Evolutionary conservation across 768 basidiomycete genomes (phyloP).

Genomic region (Amanita jacksonii): DNA sequence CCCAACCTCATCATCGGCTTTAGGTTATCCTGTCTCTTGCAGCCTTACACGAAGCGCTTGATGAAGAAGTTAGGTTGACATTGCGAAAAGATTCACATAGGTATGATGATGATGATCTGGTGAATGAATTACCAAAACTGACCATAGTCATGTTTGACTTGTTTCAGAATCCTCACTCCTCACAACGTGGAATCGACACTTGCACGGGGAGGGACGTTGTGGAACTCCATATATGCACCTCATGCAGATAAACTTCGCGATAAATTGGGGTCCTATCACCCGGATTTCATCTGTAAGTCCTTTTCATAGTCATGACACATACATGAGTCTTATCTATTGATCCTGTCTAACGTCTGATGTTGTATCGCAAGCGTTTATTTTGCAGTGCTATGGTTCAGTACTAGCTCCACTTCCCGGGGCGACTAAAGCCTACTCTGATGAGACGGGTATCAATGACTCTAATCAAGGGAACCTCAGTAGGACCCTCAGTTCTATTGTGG

Average conservation of each 20-base stretch:
- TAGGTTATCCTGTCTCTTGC: constrained; percentile 79
- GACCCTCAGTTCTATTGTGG: constrained; percentile 75
- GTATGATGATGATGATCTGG: constrained; percentile 27
- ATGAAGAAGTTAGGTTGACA: constrained; percentile 69
- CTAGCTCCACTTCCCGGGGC: constrained; percentile 65
- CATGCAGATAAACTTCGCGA: constrained; percentile 82
- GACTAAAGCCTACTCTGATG: constrained; percentile 31
- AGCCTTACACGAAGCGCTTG: constrained; percentile 65
- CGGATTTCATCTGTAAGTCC: constrained; percentile 85
- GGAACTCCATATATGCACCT: constrained; percentile 84
- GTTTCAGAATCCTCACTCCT: constrained; percentile 43
- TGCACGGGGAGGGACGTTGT: constrained; percentile 61
- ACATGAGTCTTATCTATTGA: constrained; percentile 21
- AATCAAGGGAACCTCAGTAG: constrained; percentile 82
- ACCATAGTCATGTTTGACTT: no score
- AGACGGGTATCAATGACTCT: constrained; percentile 32
- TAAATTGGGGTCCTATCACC: constrained; percentile 83
- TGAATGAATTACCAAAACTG: constrained; percentile 10
- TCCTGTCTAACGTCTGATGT: no score
- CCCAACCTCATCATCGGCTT: background rate
- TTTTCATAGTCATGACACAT: constrained; percentile 10
- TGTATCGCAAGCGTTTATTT: constrained; percentile 61
- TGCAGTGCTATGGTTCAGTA: constrained; percentile 75
- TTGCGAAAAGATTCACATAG: constrained; percentile 60
- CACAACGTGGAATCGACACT: constrained; percentile 62